These are phyloP conservation scores for Myxozyma vanderwaltii DNA, from an alignment of 805 yeast genomes.

Conservation along the genomic window DNA sequence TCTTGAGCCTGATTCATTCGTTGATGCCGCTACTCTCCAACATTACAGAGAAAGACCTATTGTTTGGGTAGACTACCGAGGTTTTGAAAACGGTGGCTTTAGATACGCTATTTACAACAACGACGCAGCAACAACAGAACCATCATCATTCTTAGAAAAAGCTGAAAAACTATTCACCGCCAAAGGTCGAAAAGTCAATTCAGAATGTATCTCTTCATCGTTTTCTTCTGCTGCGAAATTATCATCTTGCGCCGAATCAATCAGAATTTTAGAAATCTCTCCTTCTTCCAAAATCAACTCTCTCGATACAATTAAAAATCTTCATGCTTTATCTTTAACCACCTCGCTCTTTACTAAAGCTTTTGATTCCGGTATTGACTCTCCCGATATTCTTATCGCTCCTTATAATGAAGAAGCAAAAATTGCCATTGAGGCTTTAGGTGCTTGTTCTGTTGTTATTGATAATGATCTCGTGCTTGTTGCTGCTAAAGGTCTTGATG, in stretches of 20 bases:
- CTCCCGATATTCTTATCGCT: conserved; percentile 28
- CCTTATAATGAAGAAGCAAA: neutral
- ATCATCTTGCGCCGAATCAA: conserved; percentile 9
- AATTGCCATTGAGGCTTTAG: conserved; percentile 23
- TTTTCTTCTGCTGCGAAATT: conserved; percentile 15
- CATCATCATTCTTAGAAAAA: conserved; percentile 2
- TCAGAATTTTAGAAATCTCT: conserved; percentile 17
- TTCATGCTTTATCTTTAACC: conserved; percentile 15
- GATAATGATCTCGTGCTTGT: conserved; percentile 12
- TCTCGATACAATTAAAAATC: conserved; percentile 19
- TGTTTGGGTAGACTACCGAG: conserved; percentile 30
- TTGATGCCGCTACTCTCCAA: conserved; percentile 10
- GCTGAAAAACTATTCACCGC: conserved; percentile 3
- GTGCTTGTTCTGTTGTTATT: conserved; percentile 15
- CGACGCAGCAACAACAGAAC: no score
- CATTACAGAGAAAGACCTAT: conserved; percentile 31
- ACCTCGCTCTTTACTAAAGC: conserved; percentile 10
- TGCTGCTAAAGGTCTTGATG: conserved; percentile 25
- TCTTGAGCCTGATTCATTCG: conserved; percentile 11
- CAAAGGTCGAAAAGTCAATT: conserved; percentile 8
- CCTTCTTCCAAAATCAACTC: conserved; percentile 9
- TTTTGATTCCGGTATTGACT: conserved; percentile 26
- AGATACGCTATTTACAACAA: conserved; percentile 21
- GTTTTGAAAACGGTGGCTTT: conserved; percentile 26
- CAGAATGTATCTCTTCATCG: conserved; percentile 7